phyloP scores from a whole-genome alignment of 1,284 basidiomycete species.

The Leccinum griseonigrum region DNA sequence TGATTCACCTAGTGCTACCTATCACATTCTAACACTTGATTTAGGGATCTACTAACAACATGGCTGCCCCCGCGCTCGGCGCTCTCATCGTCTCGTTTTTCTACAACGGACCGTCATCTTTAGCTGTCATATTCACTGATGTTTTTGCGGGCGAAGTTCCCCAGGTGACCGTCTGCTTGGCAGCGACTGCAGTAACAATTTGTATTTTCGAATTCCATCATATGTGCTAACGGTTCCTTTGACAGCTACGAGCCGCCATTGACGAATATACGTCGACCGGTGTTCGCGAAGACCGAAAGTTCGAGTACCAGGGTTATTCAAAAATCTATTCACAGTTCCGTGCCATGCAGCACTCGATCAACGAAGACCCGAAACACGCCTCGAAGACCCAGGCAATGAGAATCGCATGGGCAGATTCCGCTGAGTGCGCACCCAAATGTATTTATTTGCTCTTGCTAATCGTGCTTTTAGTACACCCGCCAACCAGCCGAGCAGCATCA shows the following conservation, averaged over 20 bases:
- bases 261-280: background rate
- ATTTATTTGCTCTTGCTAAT: background rate
- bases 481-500: background rate
- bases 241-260: background rate
- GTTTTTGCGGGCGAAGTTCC: background rate
- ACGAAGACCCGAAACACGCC: background rate
- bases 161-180: background rate
- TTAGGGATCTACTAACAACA: background rate
- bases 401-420: background rate
- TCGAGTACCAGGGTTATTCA: background rate
- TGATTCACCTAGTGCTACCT: background rate
- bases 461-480: background rate
- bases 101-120: background rate
- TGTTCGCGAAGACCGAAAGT: background rate
- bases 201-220: background rate
- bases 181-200: background rate
- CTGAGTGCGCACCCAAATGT: background rate
- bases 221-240: background rate
- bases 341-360: background rate
- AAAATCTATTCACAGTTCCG: background rate
- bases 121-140: background rate
- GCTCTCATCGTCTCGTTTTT: background rate
- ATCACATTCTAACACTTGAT: background rate
- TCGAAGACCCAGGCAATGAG: background rate
- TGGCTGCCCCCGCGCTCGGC: background rate